Base-by-base conservation (phyloP, 2,329 filamentous ascomycete species). In the Colletotrichum australisinense region DNA sequence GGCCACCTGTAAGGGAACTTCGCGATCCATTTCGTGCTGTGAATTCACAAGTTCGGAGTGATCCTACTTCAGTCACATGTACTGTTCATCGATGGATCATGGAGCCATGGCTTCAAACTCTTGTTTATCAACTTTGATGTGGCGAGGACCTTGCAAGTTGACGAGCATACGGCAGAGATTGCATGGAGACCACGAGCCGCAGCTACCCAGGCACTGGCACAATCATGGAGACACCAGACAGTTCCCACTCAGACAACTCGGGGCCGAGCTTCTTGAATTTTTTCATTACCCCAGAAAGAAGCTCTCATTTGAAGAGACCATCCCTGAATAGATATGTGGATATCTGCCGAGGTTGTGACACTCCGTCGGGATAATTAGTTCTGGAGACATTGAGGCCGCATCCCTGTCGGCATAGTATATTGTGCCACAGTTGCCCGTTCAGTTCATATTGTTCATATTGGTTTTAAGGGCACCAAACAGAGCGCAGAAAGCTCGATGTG, bases 1-100 rank as follows among this genome's bases (percentile, higher is more conserved):
- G 69, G 83, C 83, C 28, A 82, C 80, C 55, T 75, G 69, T 6
- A 46, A 3, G 49, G 60, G 55, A 42, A n/a, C 49, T n/a, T 63
- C 63, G 28, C 16, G 38, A 32, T 35, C 52, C 69, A 72, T 72
- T 9, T 53, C 46, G 35, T 28, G 22, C 30, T n/a, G 57, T 9
- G 26, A 16, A 30, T 24, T 62, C 32, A 24, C 26, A 56, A 28
- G n/a, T 32, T 42, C 28, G 19, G 22, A 16, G 6, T 12, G 52
- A 58, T 56, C 57, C 57, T 35, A 38, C 19, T 63, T 26, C 5
- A 2, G 46, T n/a, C 58, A 28, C 32, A 46, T 46, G 24, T 32
- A 7, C 12, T 49, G 11, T 1, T 26, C n/a, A 26, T 28, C 5
- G 24, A n/a, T 38, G 19, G 26, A 14, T 38, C 12, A 14, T 14